Evolutionary conservation across 2,329 filamentous ascomycete species (phyloP).

Genomic region (Immersiporthe knoxdaviesiana): DNA sequence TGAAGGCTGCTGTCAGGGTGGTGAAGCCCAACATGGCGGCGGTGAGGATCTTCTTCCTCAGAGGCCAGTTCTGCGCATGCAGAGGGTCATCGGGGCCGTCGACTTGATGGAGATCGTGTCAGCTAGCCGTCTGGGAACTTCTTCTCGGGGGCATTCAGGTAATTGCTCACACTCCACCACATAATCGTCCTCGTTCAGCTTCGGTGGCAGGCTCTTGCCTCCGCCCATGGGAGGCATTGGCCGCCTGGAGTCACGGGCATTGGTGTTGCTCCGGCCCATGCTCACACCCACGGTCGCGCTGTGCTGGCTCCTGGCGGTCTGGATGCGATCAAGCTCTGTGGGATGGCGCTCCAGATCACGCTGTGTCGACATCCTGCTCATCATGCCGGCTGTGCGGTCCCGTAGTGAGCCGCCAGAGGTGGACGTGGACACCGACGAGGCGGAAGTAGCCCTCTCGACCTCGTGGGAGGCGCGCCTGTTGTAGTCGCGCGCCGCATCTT

Average conservation of each 20-base stretch:
- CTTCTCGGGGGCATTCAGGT: neutral
- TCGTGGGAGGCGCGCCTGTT: conserved; percentile 46
- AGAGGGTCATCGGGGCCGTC: conserved; percentile 81
- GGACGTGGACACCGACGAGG: conserved; percentile 54
- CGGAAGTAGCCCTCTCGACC: conserved; percentile 63
- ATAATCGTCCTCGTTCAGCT: conserved; percentile 71
- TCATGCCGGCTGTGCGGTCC: conserved; percentile 41
- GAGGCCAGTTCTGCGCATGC: conserved; percentile 86
- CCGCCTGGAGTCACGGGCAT: conserved; percentile 55
- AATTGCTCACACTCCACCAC: conserved; percentile 66
- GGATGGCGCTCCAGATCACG: conserved; percentile 70
- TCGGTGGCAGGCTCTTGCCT: conserved; percentile 75
- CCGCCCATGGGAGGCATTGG: conserved; percentile 71
- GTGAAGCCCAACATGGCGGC: conserved; percentile 73
- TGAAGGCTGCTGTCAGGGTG: conserved; percentile 72
- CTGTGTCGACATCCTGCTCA: conserved; percentile 67
- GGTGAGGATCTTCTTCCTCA: conserved; percentile 74
- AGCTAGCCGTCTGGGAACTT: neutral
- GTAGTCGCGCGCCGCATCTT: conserved; percentile 54
- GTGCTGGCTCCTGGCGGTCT: conserved; percentile 72
- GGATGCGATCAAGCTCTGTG: conserved; percentile 71
- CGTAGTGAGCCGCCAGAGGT: conserved; percentile 47
- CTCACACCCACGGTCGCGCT: conserved; percentile 68
- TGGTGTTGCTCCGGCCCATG: conserved; percentile 42
- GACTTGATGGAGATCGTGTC: conserved; percentile 41